Conservation (phyloP, 1,284 basidiomycete genomes). For the Sparassis latifolia region DNA sequence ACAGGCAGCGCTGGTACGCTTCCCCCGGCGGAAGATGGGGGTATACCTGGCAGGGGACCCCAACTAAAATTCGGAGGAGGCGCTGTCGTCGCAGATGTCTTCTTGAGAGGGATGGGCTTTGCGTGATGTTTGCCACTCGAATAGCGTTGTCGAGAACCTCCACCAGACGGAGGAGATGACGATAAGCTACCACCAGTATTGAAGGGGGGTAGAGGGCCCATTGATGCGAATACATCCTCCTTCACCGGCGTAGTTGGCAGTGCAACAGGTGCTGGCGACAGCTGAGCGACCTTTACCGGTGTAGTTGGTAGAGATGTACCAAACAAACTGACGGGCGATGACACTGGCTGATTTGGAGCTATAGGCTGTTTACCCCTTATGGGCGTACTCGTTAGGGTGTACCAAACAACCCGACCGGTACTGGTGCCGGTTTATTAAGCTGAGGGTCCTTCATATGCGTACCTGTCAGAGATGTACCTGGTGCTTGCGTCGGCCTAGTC, state of each 20-base stretch:
- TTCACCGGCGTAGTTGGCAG: too few relatives aligned
- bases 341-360: not conserved
- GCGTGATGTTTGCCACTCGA: constrained; percentile 30
- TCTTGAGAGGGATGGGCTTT: constrained; percentile 36
- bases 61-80: constrained; percentile 47
- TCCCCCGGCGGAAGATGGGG: too few relatives aligned
- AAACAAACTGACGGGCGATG: not conserved
- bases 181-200: constrained; percentile 1
- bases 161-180: constrained; percentile 3
- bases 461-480: not conserved
- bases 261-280: not conserved
- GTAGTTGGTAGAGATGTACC: not conserved
- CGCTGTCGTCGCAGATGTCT: constrained; percentile 19
- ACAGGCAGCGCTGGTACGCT: too few relatives aligned
- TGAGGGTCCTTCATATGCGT: constrained; percentile 30
- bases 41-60: constrained; percentile 47
- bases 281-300: not conserved
- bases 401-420: too few relatives aligned
- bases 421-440: not conserved
- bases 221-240: too few relatives aligned
- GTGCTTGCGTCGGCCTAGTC: constrained; percentile 23
- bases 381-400: too few relatives aligned
- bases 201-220: not conserved
- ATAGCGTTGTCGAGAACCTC: constrained; percentile 4
- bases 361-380: not conserved